Evolutionary conservation across 768 basidiomycete genomes (phyloP).

Genomic region (Rhodotorula diobovata): DNA sequence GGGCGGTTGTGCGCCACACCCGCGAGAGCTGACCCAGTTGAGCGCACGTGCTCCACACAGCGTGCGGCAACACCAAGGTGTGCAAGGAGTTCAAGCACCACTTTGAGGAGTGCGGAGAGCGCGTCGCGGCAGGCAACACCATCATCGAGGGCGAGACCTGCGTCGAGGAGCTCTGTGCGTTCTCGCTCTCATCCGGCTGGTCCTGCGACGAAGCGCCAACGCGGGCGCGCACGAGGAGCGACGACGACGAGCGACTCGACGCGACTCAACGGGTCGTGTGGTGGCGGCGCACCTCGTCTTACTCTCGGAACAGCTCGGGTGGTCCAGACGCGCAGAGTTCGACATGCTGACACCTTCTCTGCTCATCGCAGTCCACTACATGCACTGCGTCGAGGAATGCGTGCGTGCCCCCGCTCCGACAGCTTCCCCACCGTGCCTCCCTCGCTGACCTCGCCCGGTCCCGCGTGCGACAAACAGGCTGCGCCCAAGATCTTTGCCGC

Average conservation of each 20-base stretch:
- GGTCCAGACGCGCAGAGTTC: too few relatives aligned
- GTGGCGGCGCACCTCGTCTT: too few relatives aligned
- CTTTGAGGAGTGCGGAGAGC: constrained; percentile 43
- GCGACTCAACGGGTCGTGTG: too few relatives aligned
- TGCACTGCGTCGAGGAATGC: constrained; percentile 45
- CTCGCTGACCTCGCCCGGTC: background rate
- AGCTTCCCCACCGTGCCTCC: too few relatives aligned
- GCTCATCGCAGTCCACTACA: constrained; percentile 39
- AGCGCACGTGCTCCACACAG: background rate
- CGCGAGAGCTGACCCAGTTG: background rate
- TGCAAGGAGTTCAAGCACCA: constrained; percentile 43
- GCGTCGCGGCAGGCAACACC: constrained; percentile 40
- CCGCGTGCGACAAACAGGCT: constrained; percentile 19
- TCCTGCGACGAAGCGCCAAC: too few relatives aligned
- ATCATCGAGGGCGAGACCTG: constrained; percentile 41
- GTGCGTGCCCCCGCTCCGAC: constrained; percentile 24
- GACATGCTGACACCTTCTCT: background rate
- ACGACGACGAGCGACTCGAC: too few relatives aligned
- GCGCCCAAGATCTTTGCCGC: constrained; percentile 42
- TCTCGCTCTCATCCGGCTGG: background rate
- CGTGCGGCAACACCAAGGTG: constrained; percentile 41
- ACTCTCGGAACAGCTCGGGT: too few relatives aligned
- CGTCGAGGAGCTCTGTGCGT: constrained; percentile 44
- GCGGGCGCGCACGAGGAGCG: background rate
- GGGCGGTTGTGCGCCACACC: background rate